These are phyloP conservation scores for Orbilia javanica DNA, from an alignment of 2,329 filamentous ascomycete species.

Conservation along the genomic window DNA sequence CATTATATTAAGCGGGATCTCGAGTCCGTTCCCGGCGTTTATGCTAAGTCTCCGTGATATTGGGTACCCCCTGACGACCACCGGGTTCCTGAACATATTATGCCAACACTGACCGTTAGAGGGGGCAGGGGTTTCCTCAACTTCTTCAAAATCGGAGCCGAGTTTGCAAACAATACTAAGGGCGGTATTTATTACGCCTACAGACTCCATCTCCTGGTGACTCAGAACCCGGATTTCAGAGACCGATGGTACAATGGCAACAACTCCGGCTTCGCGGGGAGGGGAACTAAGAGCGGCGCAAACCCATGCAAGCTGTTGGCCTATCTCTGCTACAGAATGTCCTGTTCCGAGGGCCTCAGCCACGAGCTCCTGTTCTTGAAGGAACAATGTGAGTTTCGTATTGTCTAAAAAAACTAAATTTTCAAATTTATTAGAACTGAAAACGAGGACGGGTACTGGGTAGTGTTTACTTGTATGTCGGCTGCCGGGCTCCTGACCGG, in stretches of 20 bases:
- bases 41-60: slow-evolving; percentile 12
- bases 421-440: not conserved
- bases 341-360: slow-evolving; percentile 27
- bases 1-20: slow-evolving; percentile 61
- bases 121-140: not conserved
- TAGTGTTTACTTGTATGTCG: not conserved
- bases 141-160: slow-evolving; percentile 12
- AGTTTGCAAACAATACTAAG: slow-evolving; percentile 25
- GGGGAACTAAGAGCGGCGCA: slow-evolving; percentile 63
- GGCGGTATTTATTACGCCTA: not conserved
- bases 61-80: slow-evolving; percentile 53
- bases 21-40: slow-evolving; percentile 46
- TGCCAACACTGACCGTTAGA: slow-evolving; percentile 44
- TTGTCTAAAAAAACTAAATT: not conserved
- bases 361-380: slow-evolving; percentile 11
- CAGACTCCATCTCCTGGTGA: not conserved
- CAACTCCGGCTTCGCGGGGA: slow-evolving; percentile 40
- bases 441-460: not conserved
- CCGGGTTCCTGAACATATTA: slow-evolving; percentile 42
- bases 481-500: too few species aligned
- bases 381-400: not conserved
- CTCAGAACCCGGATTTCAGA: not conserved
- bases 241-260: slow-evolving; percentile 55
- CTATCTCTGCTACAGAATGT: slow-evolving; percentile 63
- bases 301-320: slow-evolving; percentile 65